phyloP scores from a whole-genome alignment of 169 alveolate genomes.

The Fabrea salina region DNA sequence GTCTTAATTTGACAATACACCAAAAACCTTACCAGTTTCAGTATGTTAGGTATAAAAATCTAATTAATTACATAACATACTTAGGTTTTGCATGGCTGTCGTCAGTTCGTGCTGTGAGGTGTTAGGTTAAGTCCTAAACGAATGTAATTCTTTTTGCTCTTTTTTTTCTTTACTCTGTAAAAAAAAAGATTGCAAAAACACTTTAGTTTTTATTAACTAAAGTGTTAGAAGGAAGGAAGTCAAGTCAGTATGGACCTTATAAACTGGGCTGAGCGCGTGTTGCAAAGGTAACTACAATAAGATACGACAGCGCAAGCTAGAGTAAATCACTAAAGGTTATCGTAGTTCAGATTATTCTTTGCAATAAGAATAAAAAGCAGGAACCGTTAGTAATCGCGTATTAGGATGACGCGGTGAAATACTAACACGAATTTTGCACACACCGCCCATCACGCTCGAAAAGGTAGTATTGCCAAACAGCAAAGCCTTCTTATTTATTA shows the following conservation, averaged over 20 bases:
- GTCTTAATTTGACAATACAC: slow-evolving; percentile 56
- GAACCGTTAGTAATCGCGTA: slow-evolving; percentile 58
- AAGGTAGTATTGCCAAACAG: slow-evolving; percentile 18
- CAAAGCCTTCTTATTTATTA: background rate
- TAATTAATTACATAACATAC: background rate
- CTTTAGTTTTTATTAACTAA: background rate
- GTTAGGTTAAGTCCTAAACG: slow-evolving; percentile 45
- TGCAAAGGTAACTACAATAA: slow-evolving; percentile 41
- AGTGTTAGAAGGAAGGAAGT: slow-evolving; percentile 29
- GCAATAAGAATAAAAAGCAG: slow-evolving; percentile 44
- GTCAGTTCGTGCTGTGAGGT: slow-evolving; percentile 52
- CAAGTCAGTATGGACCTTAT: slow-evolving; percentile 59
- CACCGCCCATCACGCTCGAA: slow-evolving; percentile 64
- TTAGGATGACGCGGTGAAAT: slow-evolving; percentile 52
- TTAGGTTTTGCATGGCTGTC: slow-evolving; percentile 65
- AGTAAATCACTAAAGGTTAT: slow-evolving; percentile 34
- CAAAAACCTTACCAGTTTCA: slow-evolving; percentile 42
- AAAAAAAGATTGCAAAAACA: background rate
- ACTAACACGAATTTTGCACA: slow-evolving; percentile 42
- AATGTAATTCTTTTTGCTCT: slow-evolving; percentile 39
- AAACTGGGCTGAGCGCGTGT: slow-evolving; percentile 59
- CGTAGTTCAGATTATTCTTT: slow-evolving; percentile 43
- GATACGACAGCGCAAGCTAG: slow-evolving; percentile 32
- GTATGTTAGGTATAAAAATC: background rate
- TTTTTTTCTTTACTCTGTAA: background rate